Conservation (phyloP, 495 filamentous ascomycete genomes). For the Clavariopsis aquatica region DNA sequence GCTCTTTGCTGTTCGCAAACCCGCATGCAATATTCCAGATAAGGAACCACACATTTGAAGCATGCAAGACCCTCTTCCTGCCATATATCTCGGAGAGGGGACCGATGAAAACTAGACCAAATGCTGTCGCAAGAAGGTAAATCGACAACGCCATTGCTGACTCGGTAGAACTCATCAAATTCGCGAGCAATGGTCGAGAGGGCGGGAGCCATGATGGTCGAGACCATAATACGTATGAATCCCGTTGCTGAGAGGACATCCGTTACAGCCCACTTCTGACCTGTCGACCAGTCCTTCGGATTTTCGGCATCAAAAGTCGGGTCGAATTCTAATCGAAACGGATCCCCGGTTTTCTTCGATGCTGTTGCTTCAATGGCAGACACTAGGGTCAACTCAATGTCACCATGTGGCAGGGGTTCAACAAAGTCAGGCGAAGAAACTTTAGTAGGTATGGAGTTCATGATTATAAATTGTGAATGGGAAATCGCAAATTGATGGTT, state of each 20-base stretch:
- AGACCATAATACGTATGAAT: slow-evolving; percentile 39
- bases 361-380: neutral
- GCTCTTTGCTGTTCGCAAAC: slow-evolving; percentile 32
- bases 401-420: neutral
- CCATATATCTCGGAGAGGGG: slow-evolving; percentile 42
- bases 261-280: neutral
- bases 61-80: slow-evolving; percentile 38
- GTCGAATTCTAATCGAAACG: neutral
- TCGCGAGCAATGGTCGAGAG: slow-evolving; percentile 45
- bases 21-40: slow-evolving; percentile 46
- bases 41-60: slow-evolving; percentile 35
- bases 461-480: neutral
- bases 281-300: neutral
- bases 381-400: neutral
- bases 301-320: neutral
- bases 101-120: slow-evolving; percentile 40
- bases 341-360: neutral
- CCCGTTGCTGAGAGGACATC: slow-evolving; percentile 1
- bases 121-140: slow-evolving; percentile 45
- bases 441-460: neutral
- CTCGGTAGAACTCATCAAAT: slow-evolving; percentile 41
- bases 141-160: slow-evolving; percentile 51
- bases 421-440: neutral
- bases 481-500: too few species aligned
- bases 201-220: slow-evolving; percentile 46